Percentiles rank a stretch among this genome's conserved stretches.
phyloP scores from a whole-genome alignment of 805 yeast genomes.

The Barnettozyma populi region DNA sequence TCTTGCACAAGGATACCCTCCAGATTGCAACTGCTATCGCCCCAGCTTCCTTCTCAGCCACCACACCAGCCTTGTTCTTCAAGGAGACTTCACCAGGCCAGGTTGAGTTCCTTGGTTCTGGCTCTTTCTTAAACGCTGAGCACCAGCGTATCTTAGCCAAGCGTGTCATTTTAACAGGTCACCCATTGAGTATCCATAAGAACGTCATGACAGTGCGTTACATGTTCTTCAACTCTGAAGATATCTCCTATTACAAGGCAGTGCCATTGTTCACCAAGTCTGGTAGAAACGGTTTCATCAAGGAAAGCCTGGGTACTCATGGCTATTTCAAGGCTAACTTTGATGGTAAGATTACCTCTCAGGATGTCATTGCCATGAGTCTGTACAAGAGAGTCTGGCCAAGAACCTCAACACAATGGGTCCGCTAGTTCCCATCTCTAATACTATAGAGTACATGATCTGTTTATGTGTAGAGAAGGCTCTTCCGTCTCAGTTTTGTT shows the following conservation, averaged over 20 bases:
- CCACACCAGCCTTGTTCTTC: constrained; percentile 81
- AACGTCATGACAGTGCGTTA: constrained; percentile 86
- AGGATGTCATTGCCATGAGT: constrained; percentile 92
- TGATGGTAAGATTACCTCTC: constrained; percentile 84
- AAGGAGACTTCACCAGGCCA: constrained; percentile 43
- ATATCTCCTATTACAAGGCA: constrained; percentile 82
- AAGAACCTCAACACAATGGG: constrained; percentile 34
- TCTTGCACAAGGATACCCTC: constrained; percentile 69
- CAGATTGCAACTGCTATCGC: constrained; percentile 83
- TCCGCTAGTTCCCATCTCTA: constrained; percentile 9
- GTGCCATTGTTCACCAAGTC: constrained; percentile 89
- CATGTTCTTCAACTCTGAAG: constrained; percentile 94
- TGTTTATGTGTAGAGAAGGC: background rate
- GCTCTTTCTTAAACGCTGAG: constrained; percentile 83
- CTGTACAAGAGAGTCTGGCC: constrained; percentile 96
- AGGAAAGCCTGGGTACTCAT: constrained; percentile 95
- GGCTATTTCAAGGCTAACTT: constrained; percentile 96
- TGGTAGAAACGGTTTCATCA: constrained; percentile 92
- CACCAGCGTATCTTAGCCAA: constrained; percentile 80
- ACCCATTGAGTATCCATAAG: constrained; percentile 93
- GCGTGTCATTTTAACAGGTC: constrained; percentile 87
- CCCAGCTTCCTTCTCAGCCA: constrained; percentile 71
- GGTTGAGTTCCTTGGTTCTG: constrained; percentile 77
- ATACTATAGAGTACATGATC: background rate
- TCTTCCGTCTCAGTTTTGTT: no score